Evolutionary conservation across 2,329 filamentous ascomycete genomes (phyloP), one percentile per base, ranked within the genome.

Genomic region (Aspergillus brunneoviolaceus): DNA sequence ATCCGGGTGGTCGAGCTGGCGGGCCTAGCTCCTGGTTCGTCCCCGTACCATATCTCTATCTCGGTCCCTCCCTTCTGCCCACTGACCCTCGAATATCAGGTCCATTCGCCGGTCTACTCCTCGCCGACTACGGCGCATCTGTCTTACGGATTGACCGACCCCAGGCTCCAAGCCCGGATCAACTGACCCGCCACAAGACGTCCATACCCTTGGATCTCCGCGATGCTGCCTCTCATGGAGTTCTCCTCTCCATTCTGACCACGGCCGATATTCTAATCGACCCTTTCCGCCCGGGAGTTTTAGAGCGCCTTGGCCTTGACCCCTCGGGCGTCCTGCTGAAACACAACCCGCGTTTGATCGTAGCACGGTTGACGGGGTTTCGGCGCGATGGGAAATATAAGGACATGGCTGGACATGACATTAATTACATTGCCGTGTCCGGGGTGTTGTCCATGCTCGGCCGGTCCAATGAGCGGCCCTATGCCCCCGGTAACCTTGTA

Each of bases 401-500:
- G 51, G 79, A 84, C 69, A 97, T 96, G 93, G 92, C 93, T 0
- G 93, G 93, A 49, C 93, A 97, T 73, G 93, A 97, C 74, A 96
- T 97, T 75, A 97, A 98, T 73, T 98, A 98, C 76, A 88, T 98
- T 48, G 91, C 93, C 52, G 91, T 96, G 0, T 90, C 89, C 0
- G 94, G 94, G 0, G 88, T 90, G 1, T 78, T 98, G 29, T 83
- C 84, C 0, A 81, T 96, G 76, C 84, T 98, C 3, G 94, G 94
- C 0, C 81, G 89, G 0, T 79, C 80, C 29, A 84, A 82, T 16
- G 85, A 88, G 70, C 87, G 85, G 65, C 94, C 94, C 1, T 87
- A 89, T 62, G 84, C 93, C 19, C 95, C 95, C 0, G 86, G 81
- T 5, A 98, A 98, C 70, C 83, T 98, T 19, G 79, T 98, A 1